Evolutionary conservation across 768 basidiomycete species (phyloP), one percentile per base, ranked within the genome.

Genomic region (Phlebiopsis gigantea): DNA sequence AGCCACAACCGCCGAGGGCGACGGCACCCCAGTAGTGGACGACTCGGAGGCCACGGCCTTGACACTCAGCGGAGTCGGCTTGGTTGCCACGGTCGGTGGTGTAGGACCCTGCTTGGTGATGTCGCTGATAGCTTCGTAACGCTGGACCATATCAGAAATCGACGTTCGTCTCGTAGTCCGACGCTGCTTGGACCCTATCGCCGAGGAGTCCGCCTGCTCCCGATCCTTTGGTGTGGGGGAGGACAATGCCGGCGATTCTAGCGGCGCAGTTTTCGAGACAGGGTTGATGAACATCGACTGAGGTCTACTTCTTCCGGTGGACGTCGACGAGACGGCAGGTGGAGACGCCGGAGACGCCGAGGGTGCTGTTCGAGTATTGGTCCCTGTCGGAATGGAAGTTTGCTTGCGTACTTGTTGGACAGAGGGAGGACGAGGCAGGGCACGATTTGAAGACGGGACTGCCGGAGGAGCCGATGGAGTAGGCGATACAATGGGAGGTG

Each of bases 81-180:
- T 61, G 4, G 50, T 8, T 5, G 60, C 56, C 17, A 57, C 55
- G 42, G 68, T 55, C 9, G 62, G 59, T 5, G 63, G 53, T n/a
- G 48, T 54, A 5, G 61, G 42, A 8, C 49, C 57, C 55, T 34
- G 50, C 31, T 29, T 31, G 3, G 25, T 49, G 5, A 15, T 47
- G 24, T 57, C 61, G 42, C 77, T 79, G 54, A 92, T 83, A 6
- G 83, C 81, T 68, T 93, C 91, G 67, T 85, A 93, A 45, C 76
- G 81, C 62, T 89, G 87, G 24, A 93, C 91, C 82, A 93, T 91
- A 65, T 93, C 83, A 41, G 90, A 84, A 63, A 93, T 93, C 0
- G 91, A 93, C 4, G 85, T 87, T 52, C 90, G 78, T 19, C 90
- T 80, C 7, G 67, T 64, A 5, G 68, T 62, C 1, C 70, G 68